Conservation (phyloP, 371 early-diverging fungal species). For the Chytridium lagenaria region DNA sequence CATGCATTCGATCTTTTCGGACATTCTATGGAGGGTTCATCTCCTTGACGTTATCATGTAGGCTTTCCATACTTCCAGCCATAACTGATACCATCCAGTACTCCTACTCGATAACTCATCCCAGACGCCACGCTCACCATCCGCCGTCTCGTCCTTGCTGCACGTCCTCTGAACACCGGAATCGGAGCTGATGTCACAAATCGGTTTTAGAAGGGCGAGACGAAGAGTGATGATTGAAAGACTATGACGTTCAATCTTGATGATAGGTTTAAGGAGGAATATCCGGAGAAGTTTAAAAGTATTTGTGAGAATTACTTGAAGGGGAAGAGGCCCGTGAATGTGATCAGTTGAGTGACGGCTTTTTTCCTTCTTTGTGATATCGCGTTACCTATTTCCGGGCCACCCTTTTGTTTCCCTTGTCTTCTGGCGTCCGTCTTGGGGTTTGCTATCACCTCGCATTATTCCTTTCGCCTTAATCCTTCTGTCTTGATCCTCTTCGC, state of each 20-base stretch:
- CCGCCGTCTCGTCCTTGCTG: not conserved
- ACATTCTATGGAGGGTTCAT: conserved; percentile 1
- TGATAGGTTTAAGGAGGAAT: not conserved
- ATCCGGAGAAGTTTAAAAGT: not conserved
- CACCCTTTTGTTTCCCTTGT: too few species aligned
- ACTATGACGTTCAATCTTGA: not conserved
- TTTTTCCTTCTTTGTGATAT: not conserved
- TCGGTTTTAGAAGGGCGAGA: not conserved
- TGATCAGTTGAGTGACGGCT: not conserved
- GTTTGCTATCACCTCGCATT: too few species aligned
- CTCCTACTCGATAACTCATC: not conserved
- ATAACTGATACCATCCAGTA: too few species aligned
- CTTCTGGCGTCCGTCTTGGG: too few species aligned
- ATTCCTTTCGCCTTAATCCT: too few species aligned
- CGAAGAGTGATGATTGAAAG: not conserved
- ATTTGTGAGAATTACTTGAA: not conserved
- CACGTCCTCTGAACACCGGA: not conserved
- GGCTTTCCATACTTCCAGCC: too few species aligned
- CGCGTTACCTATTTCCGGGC: too few species aligned
- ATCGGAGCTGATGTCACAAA: not conserved
- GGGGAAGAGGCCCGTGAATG: not conserved
- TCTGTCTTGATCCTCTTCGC: not conserved
- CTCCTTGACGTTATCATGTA: not conserved
- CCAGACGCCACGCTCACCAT: not conserved
- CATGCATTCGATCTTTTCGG: not conserved